Evolutionary conservation across 75 land plant species (phyloP), one percentile per base, ranked within the genome.

Genomic region (Pinus tabuliformis): DNA sequence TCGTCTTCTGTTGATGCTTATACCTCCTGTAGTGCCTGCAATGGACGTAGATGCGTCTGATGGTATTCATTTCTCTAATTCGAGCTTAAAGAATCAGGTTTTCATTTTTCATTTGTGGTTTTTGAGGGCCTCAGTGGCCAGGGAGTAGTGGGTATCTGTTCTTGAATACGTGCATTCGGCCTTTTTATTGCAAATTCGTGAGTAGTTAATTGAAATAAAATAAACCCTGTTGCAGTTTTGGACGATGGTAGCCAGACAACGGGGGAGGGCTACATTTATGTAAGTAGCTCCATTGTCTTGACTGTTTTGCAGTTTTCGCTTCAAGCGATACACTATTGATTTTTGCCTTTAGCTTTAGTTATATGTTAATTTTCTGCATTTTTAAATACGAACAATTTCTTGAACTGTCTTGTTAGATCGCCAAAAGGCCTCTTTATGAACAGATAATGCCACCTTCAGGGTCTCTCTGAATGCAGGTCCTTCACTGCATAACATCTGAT

Each of bases 31-130:
- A 76, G 95, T 94, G 17, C 97, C 95, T 63, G 80, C 90, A 26
- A 90, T 94, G 70, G 89, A 92, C 17, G 95, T 94, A 24, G 97
- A 94, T 57, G 80, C 92, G 12, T 94, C 97, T 22, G 97, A 94
- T 62, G 92, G 97, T 93, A 80, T 57, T 30, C 52, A 12, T 13
- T 37, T 45, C 8, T 60, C 59, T 75, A 52, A 18, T 5, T 65
- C 22, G 24, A 62, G 63, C 63, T 62, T 22, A n/a, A 62, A n/a
- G n/a, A 22, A n/a, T 22, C 73, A 18, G n/a, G 30, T 68, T 16
- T 63, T 3, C 73, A 62, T 65, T 57, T 42, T 7, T 73, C 54
- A 45, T 45, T 45, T 45, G 52, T 45, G 8, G 52, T 45, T 45
- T n/a, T 57, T 6, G 14, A 4, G 28, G 9, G n/a, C 64, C 21